phyloP scores from a whole-genome alignment of 345 rosid genomes.

The Brassica rapa region DNA sequence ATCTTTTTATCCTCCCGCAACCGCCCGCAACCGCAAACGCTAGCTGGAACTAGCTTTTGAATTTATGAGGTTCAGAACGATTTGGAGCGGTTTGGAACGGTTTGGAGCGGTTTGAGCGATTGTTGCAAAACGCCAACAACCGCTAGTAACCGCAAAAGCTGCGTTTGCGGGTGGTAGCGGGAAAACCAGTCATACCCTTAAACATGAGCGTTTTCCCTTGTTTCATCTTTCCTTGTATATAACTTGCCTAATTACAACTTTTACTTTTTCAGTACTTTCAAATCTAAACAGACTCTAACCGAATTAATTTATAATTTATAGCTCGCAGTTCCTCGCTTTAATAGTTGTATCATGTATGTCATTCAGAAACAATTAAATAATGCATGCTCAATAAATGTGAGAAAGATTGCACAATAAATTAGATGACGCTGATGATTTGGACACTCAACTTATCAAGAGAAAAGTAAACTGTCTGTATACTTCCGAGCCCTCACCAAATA shows the following conservation, averaged over 20 bases:
- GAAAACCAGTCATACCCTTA: no score
- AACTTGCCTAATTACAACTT: neutral
- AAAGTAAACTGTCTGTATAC: constrained; percentile 9
- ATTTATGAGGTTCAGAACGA: no score
- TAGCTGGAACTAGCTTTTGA: no score
- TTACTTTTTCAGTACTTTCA: neutral
- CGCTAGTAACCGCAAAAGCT: no score
- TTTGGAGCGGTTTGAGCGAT: no score
- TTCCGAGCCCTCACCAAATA: constrained; percentile 7
- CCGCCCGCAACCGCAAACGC: no score
- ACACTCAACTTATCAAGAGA: constrained; percentile 33
- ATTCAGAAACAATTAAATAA: neutral
- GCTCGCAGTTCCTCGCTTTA: neutral
- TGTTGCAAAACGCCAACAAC: no score
- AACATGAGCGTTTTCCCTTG: constrained; percentile 9
- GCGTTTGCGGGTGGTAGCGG: no score
- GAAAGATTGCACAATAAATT: constrained; percentile 12
- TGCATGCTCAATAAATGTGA: constrained; percentile 39
- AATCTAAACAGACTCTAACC: neutral
- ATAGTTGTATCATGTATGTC: constrained; percentile 2
- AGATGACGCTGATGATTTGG: constrained; percentile 18
- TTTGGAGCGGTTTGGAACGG: no score
- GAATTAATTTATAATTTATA: neutral
- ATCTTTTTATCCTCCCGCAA: no score
- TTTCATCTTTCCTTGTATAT: neutral